Base-by-base conservation (phyloP, 306 rosid species). In the Dryas alaskensis region DNA sequence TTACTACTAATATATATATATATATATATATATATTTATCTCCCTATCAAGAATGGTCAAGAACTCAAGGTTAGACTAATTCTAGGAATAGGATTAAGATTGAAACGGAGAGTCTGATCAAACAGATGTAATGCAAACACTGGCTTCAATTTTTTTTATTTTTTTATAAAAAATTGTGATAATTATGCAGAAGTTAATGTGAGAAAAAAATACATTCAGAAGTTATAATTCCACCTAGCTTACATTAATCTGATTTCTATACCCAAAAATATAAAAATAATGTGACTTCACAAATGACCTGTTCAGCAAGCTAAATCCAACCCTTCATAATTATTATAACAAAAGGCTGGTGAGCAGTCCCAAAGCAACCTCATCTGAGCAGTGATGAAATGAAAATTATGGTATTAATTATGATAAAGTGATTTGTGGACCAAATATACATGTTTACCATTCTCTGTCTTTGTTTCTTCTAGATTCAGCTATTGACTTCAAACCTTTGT, bases 41-140 rank as follows among this genome's bases (percentile, higher is more conserved):
- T 27, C 17, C 13, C 61, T 48, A 50, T 37, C 31, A 37, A 49
- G 59, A 67, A 50, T 8, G 37, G 13, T 50, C 59, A 13, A 49
- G 25, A 61, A 61, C 14, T 39, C 66, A 39, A 39, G 17, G 14
- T 45, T 1, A 9, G 49, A 63, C 16, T 7, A 63, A 63, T 48
- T 4, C 22, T 31, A 22, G 58, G 45, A 31, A 31, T 27, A 4
- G 50, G 63, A 70, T 70, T 25, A 43, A 19, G 25, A 42, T 60
- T 42, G 39, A 69, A n/a, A 40, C 54, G 75, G 65, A 55, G 52
- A 46, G 65, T 45, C 65, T 70, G 11, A 22, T 70, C 44, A 70
- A 19, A 52, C 51, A 64, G 27, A 63, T 43, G 58, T 14, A n/a
- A 14, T 52, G 22, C 58, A 4, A n/a, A 14, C 6, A 5, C 9